Base-by-base conservation (phyloP, 2,329 filamentous ascomycete species). In the Diplodia seriata region DNA sequence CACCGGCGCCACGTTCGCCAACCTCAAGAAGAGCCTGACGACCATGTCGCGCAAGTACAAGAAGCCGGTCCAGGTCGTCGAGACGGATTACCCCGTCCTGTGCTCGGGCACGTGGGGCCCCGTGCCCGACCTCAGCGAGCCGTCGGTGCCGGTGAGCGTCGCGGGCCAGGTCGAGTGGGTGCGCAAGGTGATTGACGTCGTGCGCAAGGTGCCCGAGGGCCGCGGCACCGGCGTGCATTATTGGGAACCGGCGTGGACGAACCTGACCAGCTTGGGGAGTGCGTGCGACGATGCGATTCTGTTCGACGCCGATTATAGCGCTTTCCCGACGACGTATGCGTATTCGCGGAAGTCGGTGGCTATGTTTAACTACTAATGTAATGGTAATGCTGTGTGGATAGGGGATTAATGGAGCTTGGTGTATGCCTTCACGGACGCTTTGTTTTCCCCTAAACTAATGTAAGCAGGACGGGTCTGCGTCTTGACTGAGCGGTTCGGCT, bases 231-330 rank as follows among this genome's bases (percentile, higher is more conserved):
- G 89, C 0, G 56, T 92, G 11, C 91, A 89, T 70, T 92, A 92
- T 71, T 92, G 90, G 90, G 90, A 93, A 75, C 89, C 89, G 0
- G 87, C 86, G 0, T 92, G 89, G 89, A 81, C 91, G 70, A 82
- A 87, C 51, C 91, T 91, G 76, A 84, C 85, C 12, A 84, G 78
- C 0, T 77, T 91, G 66, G 89, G 90, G 1, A 90, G 88, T 38
- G 38, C 53, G 18, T 64, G 62, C 8, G 43, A 66, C 26, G 53
- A 57, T 43, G 67, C 56, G 1, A 54, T 68, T 14, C 31, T 68
- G 56, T 68, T 20, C 89, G 87, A 49, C 91, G 89, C 73, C 80
- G 81, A 20, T 86, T 87, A 71, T 90, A 90, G 76, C 81, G 87
- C 51, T 82, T 91, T 82, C 87, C 91, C 64, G 80, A 82, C 68